Evolutionary conservation across 352 stramenopile genomes (phyloP), one percentile per base, ranked within the genome.

Genomic region (Phytophthora quininea): DNA sequence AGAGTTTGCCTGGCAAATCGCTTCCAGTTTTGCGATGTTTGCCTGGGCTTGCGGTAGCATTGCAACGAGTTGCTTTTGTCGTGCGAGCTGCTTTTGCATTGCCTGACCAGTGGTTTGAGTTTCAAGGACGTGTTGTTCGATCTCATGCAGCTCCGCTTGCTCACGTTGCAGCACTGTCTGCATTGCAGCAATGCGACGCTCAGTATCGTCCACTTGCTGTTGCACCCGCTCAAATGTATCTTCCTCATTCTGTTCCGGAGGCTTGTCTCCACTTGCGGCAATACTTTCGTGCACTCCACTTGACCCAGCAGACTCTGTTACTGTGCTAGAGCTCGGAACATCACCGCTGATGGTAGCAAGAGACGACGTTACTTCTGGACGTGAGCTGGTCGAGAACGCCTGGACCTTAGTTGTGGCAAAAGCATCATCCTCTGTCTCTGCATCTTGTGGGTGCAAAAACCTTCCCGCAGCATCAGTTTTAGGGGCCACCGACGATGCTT

Each of bases 1-100:
- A 12, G 75, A 63, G 12, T 84, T 89, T 53, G 68, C 76, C 10
- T 57, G 64, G 62, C 86, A 95, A 62, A 92, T 79, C 8, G 49
- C 74, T 58, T 96, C 70, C 0, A 96, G 64, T 45, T 89, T 94
- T 4, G 53, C 67, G 40, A 95, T 88, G 40, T 95, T 92, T 27
- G 72, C 74, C 42, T 81, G 57, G 0, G 86, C 86, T 8, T 92
- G 72, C 6, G 87, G 80, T 7, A 96, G 64, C 61, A 95, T 84
- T 5, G 67, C 62, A 15, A 95, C 57, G 11, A 91, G 49, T 52
- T 93, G 74, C 14, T 83, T 80, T 37, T 88, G 73, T 27, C 63
- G 79, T 19, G 69, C 69, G 2, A 92, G 54, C 30, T 84, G 62
- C 46, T 82, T 79, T 49, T 89, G 76, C n/a, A 92, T 43, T 19